Percentiles rank a stretch among this genome's conserved stretches.
phyloP scores from a whole-genome alignment of 257 asterid species.

The Gynochthodes officinalis region DNA sequence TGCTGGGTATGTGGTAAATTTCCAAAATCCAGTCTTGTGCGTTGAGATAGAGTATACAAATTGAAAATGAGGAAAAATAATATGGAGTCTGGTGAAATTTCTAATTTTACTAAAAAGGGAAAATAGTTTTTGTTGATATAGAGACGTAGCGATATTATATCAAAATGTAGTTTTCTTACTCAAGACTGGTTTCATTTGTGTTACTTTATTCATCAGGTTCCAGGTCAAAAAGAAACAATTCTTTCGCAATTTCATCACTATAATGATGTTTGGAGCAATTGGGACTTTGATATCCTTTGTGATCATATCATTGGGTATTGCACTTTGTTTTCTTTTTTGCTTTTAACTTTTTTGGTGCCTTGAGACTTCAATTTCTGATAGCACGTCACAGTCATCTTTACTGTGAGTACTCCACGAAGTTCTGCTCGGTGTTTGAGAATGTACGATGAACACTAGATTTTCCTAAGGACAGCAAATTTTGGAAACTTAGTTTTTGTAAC shows the following conservation, averaged over 20 bases:
- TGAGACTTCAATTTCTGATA: not conserved
- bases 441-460: not conserved
- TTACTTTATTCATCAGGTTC: conserved; percentile 59
- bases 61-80: not conserved
- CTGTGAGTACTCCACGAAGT: not conserved
- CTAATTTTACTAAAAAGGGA: too few species aligned
- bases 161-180: too few species aligned
- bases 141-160: too few species aligned
- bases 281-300: conserved; percentile 92
- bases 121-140: not conserved
- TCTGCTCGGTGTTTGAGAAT: not conserved
- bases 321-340: conserved; percentile 16
- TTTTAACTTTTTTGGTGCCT: conserved; percentile 13
- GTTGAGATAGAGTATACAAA: not conserved
- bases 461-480: not conserved
- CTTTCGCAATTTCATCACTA: conserved; percentile 94
- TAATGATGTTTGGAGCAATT: conserved; percentile 84
- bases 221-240: conserved; percentile 99
- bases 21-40: not conserved
- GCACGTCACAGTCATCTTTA: not conserved
- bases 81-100: not conserved
- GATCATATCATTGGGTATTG: conserved; percentile 78
- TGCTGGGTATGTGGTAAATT: conserved; percentile 66
- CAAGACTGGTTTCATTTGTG: not conserved
- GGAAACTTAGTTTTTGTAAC: conserved; percentile 2